Percentiles rank a stretch among this genome's conserved stretches.
These are phyloP conservation scores for Aegilops sharonensis DNA, from an alignment of 176 grass and related monocot genomes.

Conservation along the genomic window DNA sequence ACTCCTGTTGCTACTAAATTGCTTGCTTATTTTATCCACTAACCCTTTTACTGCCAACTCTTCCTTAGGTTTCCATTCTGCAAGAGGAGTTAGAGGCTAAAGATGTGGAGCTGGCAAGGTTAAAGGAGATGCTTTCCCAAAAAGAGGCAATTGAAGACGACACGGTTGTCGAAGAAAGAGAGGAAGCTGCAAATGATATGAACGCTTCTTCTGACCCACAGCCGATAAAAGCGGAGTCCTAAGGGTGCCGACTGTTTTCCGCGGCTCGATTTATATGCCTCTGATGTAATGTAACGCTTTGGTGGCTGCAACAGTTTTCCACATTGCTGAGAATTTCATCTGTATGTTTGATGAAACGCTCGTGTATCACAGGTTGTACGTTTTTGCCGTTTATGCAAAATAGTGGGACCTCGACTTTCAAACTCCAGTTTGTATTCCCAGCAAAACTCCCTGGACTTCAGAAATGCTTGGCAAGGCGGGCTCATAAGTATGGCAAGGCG, in stretches of 20 bases:
- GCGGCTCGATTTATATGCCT: not conserved
- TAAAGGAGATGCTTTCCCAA: conserved; percentile 58
- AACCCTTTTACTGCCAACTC: not conserved
- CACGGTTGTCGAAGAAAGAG: conserved; percentile 20
- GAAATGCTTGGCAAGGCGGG: too few species aligned
- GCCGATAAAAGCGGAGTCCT: conserved; percentile 41
- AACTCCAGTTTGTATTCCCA: too few species aligned
- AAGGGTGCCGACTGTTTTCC: not conserved
- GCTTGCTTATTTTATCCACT: not conserved
- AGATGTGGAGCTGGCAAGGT: conserved; percentile 60
- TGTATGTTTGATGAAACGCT: not conserved
- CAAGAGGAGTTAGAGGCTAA: conserved; percentile 78
- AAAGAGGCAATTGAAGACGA: conserved; percentile 63
- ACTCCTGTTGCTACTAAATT: not conserved
- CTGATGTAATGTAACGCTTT: not conserved
- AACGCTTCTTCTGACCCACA: conserved; percentile 20
- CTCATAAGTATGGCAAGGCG: too few species aligned
- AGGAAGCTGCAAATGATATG: conserved; percentile 29
- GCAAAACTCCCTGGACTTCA: too few species aligned
- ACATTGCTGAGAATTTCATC: not conserved
- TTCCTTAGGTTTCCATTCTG: conserved; percentile 61
- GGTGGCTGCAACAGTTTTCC: not conserved
- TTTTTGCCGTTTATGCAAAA: not conserved
- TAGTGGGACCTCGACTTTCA: too few species aligned
- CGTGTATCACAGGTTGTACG: not conserved